Conservation (phyloP, 768 basidiomycete genomes). For the Termitomyces sp. region DNA sequence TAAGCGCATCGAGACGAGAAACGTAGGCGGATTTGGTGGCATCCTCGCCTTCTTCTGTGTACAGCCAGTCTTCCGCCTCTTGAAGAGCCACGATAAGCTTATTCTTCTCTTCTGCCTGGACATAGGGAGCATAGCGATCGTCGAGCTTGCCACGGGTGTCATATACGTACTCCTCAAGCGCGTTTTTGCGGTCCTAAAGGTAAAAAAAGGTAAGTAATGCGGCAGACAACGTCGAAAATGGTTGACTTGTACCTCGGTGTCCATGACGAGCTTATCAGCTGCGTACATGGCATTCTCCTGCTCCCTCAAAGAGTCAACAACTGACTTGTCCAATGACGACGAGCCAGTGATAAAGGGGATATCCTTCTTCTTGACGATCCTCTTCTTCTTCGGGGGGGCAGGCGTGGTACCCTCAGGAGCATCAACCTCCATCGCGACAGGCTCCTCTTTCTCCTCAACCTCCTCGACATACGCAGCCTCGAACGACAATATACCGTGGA, state of each 20-base stretch:
- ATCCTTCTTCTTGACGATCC: conserved; percentile 77
- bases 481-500: conserved; percentile 84
- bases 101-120: conserved; percentile 71
- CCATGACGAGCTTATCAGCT: conserved; percentile 92
- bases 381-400: conserved; percentile 78
- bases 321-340: conserved; percentile 56
- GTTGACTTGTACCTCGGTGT: conserved; percentile 75
- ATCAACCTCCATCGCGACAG: conserved; percentile 65
- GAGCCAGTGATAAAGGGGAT: conserved; percentile 66
- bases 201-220: conserved; percentile 1
- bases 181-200: conserved; percentile 90
- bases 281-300: conserved; percentile 86
- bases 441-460: conserved; percentile 71
- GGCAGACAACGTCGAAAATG: not conserved
- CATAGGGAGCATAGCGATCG: conserved; percentile 75
- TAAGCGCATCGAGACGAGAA: conserved; percentile 73
- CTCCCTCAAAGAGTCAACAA: conserved; percentile 68
- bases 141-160: conserved; percentile 93
- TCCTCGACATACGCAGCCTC: conserved; percentile 85
- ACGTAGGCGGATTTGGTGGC: conserved; percentile 95
- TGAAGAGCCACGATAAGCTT: conserved; percentile 64
- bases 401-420: conserved; percentile 32
- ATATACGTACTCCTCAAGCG: conserved; percentile 98
- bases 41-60: conserved; percentile 95
- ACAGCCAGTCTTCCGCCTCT: conserved; percentile 94